These are phyloP conservation scores for Solanum hybrid DNA, from an alignment of 305 asterid species.

Conservation along the genomic window DNA sequence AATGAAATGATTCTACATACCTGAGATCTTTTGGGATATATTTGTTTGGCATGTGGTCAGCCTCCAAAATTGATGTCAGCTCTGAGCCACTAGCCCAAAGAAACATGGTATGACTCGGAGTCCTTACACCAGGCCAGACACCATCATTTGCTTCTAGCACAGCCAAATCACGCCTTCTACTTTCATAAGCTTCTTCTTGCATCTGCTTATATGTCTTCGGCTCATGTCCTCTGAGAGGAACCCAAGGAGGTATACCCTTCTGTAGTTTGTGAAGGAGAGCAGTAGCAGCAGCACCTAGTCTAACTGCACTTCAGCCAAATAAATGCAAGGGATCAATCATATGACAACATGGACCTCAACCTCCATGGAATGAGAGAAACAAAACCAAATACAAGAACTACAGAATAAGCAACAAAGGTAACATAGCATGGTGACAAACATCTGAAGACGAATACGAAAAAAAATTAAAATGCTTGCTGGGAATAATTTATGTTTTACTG, in stretches of 20 bases:
- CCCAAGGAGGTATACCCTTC: constrained; percentile 96
- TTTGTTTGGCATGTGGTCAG: constrained; percentile 96
- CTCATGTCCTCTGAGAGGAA: constrained; percentile 87
- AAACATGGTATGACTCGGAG: constrained; percentile 80
- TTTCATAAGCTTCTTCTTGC: constrained; percentile 84
- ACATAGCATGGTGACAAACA: not conserved
- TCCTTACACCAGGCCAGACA: constrained; percentile 85
- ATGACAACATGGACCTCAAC: not conserved
- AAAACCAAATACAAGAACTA: not conserved
- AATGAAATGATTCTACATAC: constrained; percentile 19
- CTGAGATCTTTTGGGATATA: constrained; percentile 77
- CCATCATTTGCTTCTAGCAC: constrained; percentile 83
- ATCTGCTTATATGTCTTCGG: constrained; percentile 75
- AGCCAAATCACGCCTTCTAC: constrained; percentile 81
- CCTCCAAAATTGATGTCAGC: constrained; percentile 74
- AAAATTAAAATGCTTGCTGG: not conserved
- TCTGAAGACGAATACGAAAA: not conserved
- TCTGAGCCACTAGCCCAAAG: constrained; percentile 99
- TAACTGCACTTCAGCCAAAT: constrained; percentile 43
- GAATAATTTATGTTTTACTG: not conserved
- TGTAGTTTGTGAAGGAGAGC: constrained; percentile 77
- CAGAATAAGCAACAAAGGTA: not conserved
- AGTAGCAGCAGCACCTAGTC: constrained; percentile 88
- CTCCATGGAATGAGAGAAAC: not conserved
- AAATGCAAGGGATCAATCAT: not conserved